Base-by-base conservation (phyloP, 768 basidiomycete genomes). In the Coprinopsis marcescibilis region DNA sequence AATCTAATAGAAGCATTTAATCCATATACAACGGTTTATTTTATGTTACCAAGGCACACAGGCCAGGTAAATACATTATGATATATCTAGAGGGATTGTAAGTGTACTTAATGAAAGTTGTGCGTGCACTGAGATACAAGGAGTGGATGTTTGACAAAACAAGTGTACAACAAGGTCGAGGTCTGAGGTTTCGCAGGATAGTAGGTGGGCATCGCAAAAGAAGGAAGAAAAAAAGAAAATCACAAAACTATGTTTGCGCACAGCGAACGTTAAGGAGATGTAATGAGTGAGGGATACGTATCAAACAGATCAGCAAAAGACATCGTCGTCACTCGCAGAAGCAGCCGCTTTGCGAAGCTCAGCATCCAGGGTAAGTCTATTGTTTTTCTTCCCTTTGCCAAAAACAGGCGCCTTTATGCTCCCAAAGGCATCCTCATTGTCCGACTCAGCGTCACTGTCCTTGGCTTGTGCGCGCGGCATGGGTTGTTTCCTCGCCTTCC, bases 1-100 rank as follows among this genome's bases (percentile, higher is more conserved):
- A 59, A 67, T 43, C 45, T 51, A 52, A 61, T 58, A 35, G 55
- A 42, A 57, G 35, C 26, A 42, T 40, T 35, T 55, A 52, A 39
- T 53, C 52, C 10, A 50, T n/a, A n/a, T n/a, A n/a, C n/a, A n/a
- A n/a, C n/a, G n/a, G n/a, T n/a, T n/a, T n/a, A n/a, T n/a, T n/a
- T n/a, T n/a, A n/a, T n/a, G n/a, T n/a, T n/a, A n/a, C n/a, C n/a
- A n/a, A n/a, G n/a, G n/a, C n/a, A n/a, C n/a, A n/a, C n/a, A n/a
- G n/a, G n/a, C n/a, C n/a, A n/a, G n/a, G n/a, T n/a, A n/a, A n/a
- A n/a, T n/a, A n/a, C n/a, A n/a, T n/a, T n/a, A n/a, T n/a, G n/a
- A n/a, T n/a, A n/a, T n/a, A n/a, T n/a, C n/a, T n/a, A n/a, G n/a
- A n/a, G n/a, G n/a, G n/a, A n/a, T n/a, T n/a, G n/a, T n/a, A n/a